Evolutionary conservation across 2,329 filamentous ascomycete genomes (phyloP).

Genomic region (Boeremia lycopersici): DNA sequence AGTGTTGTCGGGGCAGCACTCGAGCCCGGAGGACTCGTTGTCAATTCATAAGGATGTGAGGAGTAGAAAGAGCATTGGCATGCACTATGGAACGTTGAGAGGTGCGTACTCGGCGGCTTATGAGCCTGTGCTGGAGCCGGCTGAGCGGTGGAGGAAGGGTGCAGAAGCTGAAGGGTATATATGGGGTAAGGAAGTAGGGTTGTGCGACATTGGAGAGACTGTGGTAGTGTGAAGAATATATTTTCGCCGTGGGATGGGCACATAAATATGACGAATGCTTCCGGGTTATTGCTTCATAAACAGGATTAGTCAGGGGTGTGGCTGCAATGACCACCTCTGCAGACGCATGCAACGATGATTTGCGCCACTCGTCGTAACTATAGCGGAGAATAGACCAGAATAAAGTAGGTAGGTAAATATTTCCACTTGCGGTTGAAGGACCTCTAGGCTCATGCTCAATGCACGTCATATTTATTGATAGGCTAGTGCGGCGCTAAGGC

Average conservation of each 20-base stretch:
- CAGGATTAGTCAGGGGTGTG: too few relatives aligned
- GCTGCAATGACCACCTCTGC: too few relatives aligned
- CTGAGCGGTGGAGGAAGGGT: constrained; percentile 52
- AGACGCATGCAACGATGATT: too few relatives aligned
- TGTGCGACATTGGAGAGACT: constrained; percentile 57
- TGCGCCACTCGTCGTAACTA: too few relatives aligned
- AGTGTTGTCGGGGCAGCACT: constrained; percentile 54
- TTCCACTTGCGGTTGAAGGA: too few relatives aligned
- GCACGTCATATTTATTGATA: neutral
- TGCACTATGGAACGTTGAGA: constrained; percentile 59
- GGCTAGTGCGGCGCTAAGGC: constrained; percentile 3
- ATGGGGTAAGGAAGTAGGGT: constrained; percentile 46
- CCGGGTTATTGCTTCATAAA: neutral
- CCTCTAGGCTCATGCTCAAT: too few relatives aligned
- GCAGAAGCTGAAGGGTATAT: constrained; percentile 51
- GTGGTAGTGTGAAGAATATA: constrained; percentile 43
- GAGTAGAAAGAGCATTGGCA: constrained; percentile 56
- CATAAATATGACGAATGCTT: neutral
- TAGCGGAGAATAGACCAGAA: too few relatives aligned
- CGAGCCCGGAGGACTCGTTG: constrained; percentile 55
- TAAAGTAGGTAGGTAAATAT: too few relatives aligned
- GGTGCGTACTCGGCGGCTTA: constrained; percentile 53
- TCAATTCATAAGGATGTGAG: constrained; percentile 55
- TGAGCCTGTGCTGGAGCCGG: constrained; percentile 58
- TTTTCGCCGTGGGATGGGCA: neutral